These are phyloP conservation scores for Saccharomycopsis sp. DNA, from an alignment of 805 yeast genomes.

Conservation along the genomic window DNA sequence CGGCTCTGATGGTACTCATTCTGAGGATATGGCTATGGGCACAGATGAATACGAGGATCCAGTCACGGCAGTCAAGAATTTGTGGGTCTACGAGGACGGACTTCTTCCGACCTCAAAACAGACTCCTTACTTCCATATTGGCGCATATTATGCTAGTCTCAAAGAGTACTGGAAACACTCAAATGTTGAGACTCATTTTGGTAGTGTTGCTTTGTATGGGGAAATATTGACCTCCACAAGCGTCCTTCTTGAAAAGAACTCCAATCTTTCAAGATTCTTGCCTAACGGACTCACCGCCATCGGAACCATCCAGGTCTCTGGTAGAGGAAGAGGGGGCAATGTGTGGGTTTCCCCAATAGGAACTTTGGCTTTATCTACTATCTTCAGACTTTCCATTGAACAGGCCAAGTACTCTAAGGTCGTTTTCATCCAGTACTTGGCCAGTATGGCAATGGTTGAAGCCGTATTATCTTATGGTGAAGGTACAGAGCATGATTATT, in stretches of 20 bases:
- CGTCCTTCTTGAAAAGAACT: slow-evolving; percentile 69
- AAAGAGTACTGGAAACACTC: slow-evolving; percentile 28
- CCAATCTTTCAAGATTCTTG: slow-evolving; percentile 44
- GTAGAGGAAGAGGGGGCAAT: slow-evolving; percentile 92
- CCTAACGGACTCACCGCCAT: slow-evolving; percentile 65
- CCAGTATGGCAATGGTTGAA: slow-evolving; percentile 76
- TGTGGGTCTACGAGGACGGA: slow-evolving; percentile 40
- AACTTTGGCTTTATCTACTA: slow-evolving; percentile 73
- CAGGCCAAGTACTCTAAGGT: slow-evolving; percentile 47
- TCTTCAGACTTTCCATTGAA: slow-evolving; percentile 51
- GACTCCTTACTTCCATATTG: slow-evolving; percentile 71
- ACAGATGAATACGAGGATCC: slow-evolving; percentile 43
- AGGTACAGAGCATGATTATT: slow-evolving; percentile 45
- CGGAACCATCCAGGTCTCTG: slow-evolving; percentile 82
- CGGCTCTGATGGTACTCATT: slow-evolving; percentile 19
- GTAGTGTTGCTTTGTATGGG: slow-evolving; percentile 63
- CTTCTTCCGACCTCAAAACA: slow-evolving; percentile 41
- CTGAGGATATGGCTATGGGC: slow-evolving; percentile 26
- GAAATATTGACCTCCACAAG: slow-evolving; percentile 90
- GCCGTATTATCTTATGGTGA: slow-evolving; percentile 57
- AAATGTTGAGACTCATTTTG: slow-evolving; percentile 32
- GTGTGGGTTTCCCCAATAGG: slow-evolving; percentile 95
- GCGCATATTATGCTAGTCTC: slow-evolving; percentile 44
- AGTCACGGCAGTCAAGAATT: slow-evolving; percentile 47
- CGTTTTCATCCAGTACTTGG: slow-evolving; percentile 81